phyloP scores from a whole-genome alignment of 495 filamentous ascomycete genomes.

The Penicillium robsamsonii region DNA sequence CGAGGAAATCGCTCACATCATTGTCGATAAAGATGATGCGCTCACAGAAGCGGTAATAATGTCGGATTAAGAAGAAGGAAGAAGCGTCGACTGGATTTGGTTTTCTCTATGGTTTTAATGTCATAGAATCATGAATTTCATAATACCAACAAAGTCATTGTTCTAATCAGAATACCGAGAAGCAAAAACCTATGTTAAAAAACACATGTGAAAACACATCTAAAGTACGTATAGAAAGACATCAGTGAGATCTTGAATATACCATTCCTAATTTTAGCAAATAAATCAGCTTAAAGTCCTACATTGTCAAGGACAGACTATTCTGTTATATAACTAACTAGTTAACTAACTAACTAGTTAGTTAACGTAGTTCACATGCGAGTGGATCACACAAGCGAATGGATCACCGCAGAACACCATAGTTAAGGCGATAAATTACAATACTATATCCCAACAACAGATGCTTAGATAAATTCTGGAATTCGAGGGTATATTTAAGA shows the following conservation, averaged over 20 bases:
- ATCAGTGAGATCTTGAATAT: too few relatives aligned
- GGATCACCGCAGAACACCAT: too few relatives aligned
- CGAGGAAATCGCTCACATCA: slow-evolving; percentile 39
- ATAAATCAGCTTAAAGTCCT: not conserved
- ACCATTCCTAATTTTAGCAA: not conserved
- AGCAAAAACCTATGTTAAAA: too few relatives aligned
- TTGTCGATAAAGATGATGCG: slow-evolving; percentile 32
- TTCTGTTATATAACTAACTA: not conserved
- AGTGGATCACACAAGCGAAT: too few relatives aligned
- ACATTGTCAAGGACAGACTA: not conserved
- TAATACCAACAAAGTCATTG: not conserved
- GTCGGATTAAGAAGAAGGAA: not conserved
- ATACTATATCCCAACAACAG: too few relatives aligned
- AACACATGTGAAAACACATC: too few relatives aligned
- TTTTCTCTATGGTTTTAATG: not conserved
- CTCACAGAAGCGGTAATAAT: not conserved
- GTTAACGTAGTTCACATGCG: too few relatives aligned
- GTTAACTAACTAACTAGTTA: too few relatives aligned
- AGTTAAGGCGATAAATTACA: too few relatives aligned
- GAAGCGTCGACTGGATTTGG: not conserved
- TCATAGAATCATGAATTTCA: not conserved
- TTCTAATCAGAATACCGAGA: not conserved
- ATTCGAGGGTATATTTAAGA: too few relatives aligned
- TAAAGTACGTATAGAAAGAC: too few relatives aligned
- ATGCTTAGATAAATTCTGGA: too few relatives aligned